phyloP scores from a whole-genome alignment of 2,329 filamentous ascomycete genomes.

The Colletotrichum plurivorum region DNA sequence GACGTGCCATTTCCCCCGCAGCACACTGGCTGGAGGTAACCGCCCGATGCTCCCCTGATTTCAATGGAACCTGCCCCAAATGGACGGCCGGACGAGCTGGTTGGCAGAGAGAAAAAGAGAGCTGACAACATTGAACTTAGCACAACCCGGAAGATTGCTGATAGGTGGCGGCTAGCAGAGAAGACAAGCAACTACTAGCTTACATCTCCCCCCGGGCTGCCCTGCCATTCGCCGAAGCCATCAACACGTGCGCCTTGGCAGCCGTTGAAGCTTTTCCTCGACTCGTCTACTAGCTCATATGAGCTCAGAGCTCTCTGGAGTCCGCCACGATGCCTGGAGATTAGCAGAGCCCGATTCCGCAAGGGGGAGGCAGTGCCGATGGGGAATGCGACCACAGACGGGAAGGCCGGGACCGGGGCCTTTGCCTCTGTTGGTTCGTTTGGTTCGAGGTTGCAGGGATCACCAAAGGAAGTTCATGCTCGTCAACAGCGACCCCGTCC shows the following conservation, averaged over 20 bases:
- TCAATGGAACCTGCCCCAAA: slow-evolving; percentile 9
- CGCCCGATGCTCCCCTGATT: slow-evolving; percentile 9
- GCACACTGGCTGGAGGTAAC: slow-evolving; percentile 5
- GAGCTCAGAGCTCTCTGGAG: too few species aligned
- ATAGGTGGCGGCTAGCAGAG: background rate
- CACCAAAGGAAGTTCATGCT: slow-evolving; percentile 1
- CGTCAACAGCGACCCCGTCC: background rate
- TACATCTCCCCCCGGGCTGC: background rate
- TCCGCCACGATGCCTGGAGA: slow-evolving; percentile 5
- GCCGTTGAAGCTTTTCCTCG: background rate
- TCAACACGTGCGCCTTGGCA: slow-evolving; percentile 28
- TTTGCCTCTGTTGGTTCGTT: background rate
- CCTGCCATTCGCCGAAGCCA: slow-evolving; percentile 11
- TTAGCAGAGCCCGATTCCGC: slow-evolving; percentile 11
- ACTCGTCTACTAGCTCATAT: background rate
- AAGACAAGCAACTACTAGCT: too few species aligned
- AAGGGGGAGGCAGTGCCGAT: slow-evolving; percentile 30
- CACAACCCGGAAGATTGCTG: too few species aligned
- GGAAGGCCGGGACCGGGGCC: slow-evolving; percentile 22
- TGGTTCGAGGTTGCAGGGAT: background rate
- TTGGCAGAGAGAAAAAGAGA: background rate
- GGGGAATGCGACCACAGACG: slow-evolving; percentile 21
- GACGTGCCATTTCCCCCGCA: slow-evolving; percentile 9
- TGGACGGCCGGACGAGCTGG: slow-evolving; percentile 13
- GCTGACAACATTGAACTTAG: too few species aligned